These are phyloP conservation scores for Alternaria dauci DNA, from an alignment of 2,329 filamentous ascomycete genomes.

Conservation along the genomic window DNA sequence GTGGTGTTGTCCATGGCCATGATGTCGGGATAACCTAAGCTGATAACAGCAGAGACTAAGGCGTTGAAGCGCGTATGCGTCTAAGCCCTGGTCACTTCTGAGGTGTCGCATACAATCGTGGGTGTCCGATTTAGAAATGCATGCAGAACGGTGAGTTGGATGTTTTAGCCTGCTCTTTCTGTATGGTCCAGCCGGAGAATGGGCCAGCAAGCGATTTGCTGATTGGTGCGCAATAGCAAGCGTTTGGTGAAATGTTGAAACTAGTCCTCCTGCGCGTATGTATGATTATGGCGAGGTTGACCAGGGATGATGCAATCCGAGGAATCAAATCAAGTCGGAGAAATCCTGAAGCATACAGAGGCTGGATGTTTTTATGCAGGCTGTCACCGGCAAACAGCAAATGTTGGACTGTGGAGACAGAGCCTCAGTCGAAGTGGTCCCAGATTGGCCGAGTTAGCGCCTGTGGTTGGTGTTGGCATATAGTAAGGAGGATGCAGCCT, in stretches of 20 bases:
- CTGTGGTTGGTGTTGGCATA: slow-evolving; percentile 34
- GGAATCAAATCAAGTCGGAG: slow-evolving; percentile 28
- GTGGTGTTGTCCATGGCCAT: slow-evolving; percentile 60
- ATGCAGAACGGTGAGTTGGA: slow-evolving; percentile 34
- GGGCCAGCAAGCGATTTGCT: slow-evolving; percentile 22
- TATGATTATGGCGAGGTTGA: slow-evolving; percentile 42
- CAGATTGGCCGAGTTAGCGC: slow-evolving; percentile 48
- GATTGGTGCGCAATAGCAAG: slow-evolving; percentile 32
- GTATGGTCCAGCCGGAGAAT: slow-evolving; percentile 32
- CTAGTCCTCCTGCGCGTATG: slow-evolving; percentile 29
- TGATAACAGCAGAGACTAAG: slow-evolving; percentile 39
- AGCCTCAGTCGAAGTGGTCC: slow-evolving; percentile 22
- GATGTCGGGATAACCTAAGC: slow-evolving; percentile 36
- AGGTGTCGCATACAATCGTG: slow-evolving; percentile 26
- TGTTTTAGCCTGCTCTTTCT: slow-evolving; percentile 35
- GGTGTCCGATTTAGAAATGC: slow-evolving; percentile 44
- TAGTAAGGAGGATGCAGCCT: slow-evolving; percentile 37
- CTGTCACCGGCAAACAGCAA: slow-evolving; percentile 17
- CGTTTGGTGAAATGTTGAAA: slow-evolving; percentile 43
- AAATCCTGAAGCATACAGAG: slow-evolving; percentile 26
- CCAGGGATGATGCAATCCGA: slow-evolving; percentile 32
- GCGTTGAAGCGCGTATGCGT: slow-evolving; percentile 39
- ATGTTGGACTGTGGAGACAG: slow-evolving; percentile 23
- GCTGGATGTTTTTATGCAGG: slow-evolving; percentile 36
- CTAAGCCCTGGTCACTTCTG: slow-evolving; percentile 30